Evolutionary conservation across 1,284 basidiomycete species (phyloP).

Genomic region (Neolentinus lepideus): DNA sequence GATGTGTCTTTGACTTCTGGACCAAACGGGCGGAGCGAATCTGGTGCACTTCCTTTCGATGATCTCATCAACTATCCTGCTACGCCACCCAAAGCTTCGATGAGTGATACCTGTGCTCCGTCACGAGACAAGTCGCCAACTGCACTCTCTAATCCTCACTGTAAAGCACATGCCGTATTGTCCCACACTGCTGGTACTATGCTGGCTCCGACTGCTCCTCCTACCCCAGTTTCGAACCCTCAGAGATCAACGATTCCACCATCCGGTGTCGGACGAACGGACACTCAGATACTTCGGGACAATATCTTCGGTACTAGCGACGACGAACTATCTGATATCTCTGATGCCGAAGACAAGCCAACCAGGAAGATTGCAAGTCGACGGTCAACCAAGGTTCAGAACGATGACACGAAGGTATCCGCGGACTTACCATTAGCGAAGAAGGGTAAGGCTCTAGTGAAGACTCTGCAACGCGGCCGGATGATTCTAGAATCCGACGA

Average conservation of each 20-base stretch:
- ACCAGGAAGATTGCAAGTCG: not conserved
- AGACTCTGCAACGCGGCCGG: not conserved
- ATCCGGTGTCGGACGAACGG: slow-evolving; percentile 7
- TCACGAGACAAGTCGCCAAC: not conserved
- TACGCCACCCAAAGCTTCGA: not conserved
- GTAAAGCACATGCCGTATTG: not conserved
- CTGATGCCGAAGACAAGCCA: slow-evolving; percentile 7
- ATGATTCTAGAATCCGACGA: slow-evolving; percentile 6
- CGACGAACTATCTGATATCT: slow-evolving; percentile 24
- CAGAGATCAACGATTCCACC: not conserved
- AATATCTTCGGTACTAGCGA: slow-evolving; percentile 21
- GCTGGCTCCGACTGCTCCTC: slow-evolving; percentile 5
- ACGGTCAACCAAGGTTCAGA: not conserved
- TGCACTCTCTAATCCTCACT: not conserved
- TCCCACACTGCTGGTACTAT: not conserved
- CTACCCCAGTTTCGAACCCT: slow-evolving; percentile 1
- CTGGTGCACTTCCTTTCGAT: not conserved
- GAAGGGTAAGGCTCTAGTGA: not conserved
- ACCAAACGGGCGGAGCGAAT: not conserved
- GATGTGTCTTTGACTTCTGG: slow-evolving; percentile 1
- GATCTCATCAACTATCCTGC: not conserved
- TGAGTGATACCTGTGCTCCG: not conserved
- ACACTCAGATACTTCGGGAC: slow-evolving; percentile 16
- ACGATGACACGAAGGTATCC: not conserved
- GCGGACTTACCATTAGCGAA: not conserved